Evolutionary conservation across 2,329 filamentous ascomycete genomes (phyloP), one percentile per base, ranked within the genome.

Genomic region (Colletotrichum agaves): DNA sequence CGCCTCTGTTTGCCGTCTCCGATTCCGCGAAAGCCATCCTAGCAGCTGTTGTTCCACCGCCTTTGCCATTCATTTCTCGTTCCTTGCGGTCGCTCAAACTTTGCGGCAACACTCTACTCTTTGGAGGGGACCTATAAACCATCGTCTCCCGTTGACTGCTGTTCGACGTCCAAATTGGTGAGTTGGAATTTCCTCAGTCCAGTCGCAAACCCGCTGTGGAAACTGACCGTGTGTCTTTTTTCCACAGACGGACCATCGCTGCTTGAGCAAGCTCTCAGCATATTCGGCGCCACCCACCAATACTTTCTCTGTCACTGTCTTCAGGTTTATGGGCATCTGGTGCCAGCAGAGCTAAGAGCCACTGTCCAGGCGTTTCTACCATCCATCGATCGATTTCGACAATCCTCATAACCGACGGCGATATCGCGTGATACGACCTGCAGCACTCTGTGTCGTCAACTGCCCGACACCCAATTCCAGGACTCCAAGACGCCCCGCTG

Each of bases 361-460:
- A 4, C 19, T 23, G 12, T 12, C 27, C 23, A 19, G 39, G n/a
- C 10, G n/a, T 23, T 19, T 41, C 37, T 13, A 10, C 11, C 12
- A 5, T 31, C 11, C 12, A 5, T 31, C 15, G 10, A 21, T 35
- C 37, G 31, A 19, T 19, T 12, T 17, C 46, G 27, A 46, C 5
- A 39, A 35, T 19, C 35, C 31, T 19, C 23, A 21, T 31, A 33
- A 17, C 21, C 19, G 39, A 27, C 39, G n/a, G 19, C 53, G 23
- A 15, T 55, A 37, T 52, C 43, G 33, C 31, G 53, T 64, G 53
- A 67, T 59, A 67, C 39, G 21, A 63, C 47, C 60, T 67, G 60
- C 52, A 46, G 63, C 60, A 63, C n/a, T 52, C 52, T 15, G 60
- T 44, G 37, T 58, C 46, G 52, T 53, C 64, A 58, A 35, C 52